Base-by-base conservation (phyloP, 2,329 filamentous ascomycete genomes). In the Drechslerella coelobrocha region DNA sequence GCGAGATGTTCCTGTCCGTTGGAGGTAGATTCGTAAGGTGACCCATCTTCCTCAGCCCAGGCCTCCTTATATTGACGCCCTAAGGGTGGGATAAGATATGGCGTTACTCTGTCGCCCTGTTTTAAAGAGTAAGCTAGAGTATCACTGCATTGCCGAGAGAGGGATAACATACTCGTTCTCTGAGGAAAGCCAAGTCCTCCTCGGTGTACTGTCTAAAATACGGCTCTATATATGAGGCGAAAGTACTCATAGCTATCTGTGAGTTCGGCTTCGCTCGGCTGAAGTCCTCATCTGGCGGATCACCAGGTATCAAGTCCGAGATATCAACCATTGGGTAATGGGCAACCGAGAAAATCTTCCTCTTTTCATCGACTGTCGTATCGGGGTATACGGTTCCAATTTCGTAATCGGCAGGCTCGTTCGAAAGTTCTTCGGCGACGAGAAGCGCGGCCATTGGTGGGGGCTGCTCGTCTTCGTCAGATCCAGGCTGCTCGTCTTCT, bases 11-110 rank as follows among this genome's bases (percentile, higher is more conserved):
- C 57, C 47, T 72, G 60, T 39, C 73, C 45, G 24, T 66, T 37
- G 53, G 61, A 48, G 41, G 62, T 27, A 19, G 73, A 39, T 26
- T 60, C 27, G 34, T 37, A 88, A 84, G 82, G 91, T 89, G 51
- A 85, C 83, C 91, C 91, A 76, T 99, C 94, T 78, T 99, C 94
- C 74, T 96, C 92, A 0, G 91, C 89, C 94, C 94, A 99, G 8
- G 93, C 83, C 69, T 97, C 92, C 23, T 85, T 87, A 79, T 97
- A 99, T 76, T 91, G 89, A 78, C 90, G 89, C 48, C 92, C 92
- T 21, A 92, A 87, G 73, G 88, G 88, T 6, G 93, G 92, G 79
- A 96, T 91, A 37, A 92, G 82, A 75, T 97, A 97, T 0, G 93
- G 91, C 1, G 84, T 87, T 21, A 88, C 82, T 37, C 94, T 86